Evolutionary conservation across 352 stramenopile genomes (phyloP).

Genomic region (Pythium apleroticum): DNA sequence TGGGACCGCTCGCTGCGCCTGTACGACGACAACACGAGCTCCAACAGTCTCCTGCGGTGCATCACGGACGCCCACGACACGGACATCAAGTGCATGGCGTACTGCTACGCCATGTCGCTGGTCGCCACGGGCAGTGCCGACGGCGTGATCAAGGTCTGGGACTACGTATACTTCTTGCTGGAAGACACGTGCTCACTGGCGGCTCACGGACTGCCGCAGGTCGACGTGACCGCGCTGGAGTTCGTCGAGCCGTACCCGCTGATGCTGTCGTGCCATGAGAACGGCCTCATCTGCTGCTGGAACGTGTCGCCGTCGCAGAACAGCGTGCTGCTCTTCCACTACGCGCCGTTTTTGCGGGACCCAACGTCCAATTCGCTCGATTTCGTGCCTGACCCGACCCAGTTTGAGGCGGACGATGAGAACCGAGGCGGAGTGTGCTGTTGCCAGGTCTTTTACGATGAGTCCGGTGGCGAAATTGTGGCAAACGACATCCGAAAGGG

Average conservation of each 20-base stretch:
- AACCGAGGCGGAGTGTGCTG: conserved; percentile 37
- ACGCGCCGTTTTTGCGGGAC: conserved; percentile 26
- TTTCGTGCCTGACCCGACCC: background rate
- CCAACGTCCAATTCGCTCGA: background rate
- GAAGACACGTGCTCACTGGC: conserved; percentile 48
- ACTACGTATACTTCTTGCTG: conserved; percentile 83
- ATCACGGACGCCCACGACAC: conserved; percentile 68
- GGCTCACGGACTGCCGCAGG: conserved; percentile 17
- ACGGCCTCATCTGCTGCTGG: conserved; percentile 62
- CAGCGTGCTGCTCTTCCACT: conserved; percentile 27
- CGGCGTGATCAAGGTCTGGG: conserved; percentile 78
- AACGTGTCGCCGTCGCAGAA: conserved; percentile 48
- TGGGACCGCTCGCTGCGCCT: conserved; percentile 74
- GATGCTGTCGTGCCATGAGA: conserved; percentile 69
- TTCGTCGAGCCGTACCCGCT: conserved; percentile 79
- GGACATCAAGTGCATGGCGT: conserved; percentile 79
- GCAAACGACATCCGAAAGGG: conserved; percentile 46
- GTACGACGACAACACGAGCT: conserved; percentile 62
- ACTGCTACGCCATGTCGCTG: conserved; percentile 68
- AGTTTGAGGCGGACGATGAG: conserved; percentile 8
- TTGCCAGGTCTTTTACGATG: conserved; percentile 61
- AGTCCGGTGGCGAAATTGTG: conserved; percentile 53
- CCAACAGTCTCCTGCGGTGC: conserved; percentile 63
- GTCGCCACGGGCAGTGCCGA: conserved; percentile 63
- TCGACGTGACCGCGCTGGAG: conserved; percentile 62